Evolutionary conservation across 1,284 basidiomycete species (phyloP).

Genomic region (Amylostereum chailletii): DNA sequence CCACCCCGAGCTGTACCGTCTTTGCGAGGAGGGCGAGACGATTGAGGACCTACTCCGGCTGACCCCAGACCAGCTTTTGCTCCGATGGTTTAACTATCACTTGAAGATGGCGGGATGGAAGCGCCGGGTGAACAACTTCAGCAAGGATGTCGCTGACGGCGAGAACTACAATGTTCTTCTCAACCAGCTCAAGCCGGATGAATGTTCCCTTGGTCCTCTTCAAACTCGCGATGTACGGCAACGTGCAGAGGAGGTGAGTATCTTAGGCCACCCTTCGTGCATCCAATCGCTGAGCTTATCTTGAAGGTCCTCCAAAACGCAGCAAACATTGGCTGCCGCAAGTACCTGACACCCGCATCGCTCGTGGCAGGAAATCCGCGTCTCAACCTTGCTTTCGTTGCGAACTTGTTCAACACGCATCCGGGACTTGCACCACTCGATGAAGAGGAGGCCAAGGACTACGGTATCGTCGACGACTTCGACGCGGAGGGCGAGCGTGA

Average conservation of each 20-base stretch:
- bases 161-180: slow-evolving; percentile 97
- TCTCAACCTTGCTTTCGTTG: slow-evolving; percentile 96
- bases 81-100: slow-evolving; percentile 99
- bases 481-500: slow-evolving; percentile 98
- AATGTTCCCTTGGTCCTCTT: slow-evolving; percentile 89
- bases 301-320: slow-evolving; percentile 78
- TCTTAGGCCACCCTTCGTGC: not conserved
- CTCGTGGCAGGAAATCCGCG: slow-evolving; percentile 95
- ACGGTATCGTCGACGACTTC: slow-evolving; percentile 90
- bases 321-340: slow-evolving; percentile 88
- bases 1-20: slow-evolving; percentile 92
- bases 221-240: slow-evolving; percentile 77
- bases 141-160: slow-evolving; percentile 89
- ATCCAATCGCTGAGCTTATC: slow-evolving; percentile 13
- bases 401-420: slow-evolving; percentile 97
- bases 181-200: slow-evolving; percentile 89
- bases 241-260: slow-evolving; percentile 73
- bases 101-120: slow-evolving; percentile 92
- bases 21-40: slow-evolving; percentile 95
- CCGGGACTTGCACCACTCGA: slow-evolving; percentile 90
- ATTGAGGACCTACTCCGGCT: slow-evolving; percentile 90
- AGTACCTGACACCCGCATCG: slow-evolving; percentile 90
- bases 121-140: slow-evolving; percentile 92
- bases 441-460: slow-evolving; percentile 79
- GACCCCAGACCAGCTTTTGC: slow-evolving; percentile 93